These are phyloP conservation scores for Claviceps monticola DNA, from an alignment of 2,329 filamentous ascomycete species.

Conservation along the genomic window DNA sequence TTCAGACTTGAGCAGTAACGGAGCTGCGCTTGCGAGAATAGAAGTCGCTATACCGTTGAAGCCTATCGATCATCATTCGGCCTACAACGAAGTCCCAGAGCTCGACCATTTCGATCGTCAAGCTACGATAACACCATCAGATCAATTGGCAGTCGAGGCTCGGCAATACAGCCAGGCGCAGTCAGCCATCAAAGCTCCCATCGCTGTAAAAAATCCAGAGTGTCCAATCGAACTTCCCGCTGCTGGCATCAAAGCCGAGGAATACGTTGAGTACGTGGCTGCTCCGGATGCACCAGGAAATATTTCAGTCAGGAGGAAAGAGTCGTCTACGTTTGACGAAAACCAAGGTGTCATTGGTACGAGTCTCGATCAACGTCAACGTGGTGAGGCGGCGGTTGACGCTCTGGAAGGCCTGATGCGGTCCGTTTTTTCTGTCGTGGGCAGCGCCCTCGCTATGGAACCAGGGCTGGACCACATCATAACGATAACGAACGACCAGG, in stretches of 20 bases:
- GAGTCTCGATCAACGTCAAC: constrained; percentile 65
- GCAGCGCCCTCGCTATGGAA: constrained; percentile 46
- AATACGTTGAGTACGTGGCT: constrained; percentile 36
- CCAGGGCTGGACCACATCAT: constrained; percentile 40
- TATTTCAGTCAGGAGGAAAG: constrained; percentile 40
- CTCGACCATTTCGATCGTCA: constrained; percentile 8
- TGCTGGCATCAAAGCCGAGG: constrained; percentile 33
- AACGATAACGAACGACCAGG: constrained; percentile 41
- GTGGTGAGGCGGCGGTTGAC: constrained; percentile 60
- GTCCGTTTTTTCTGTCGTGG: constrained; percentile 65
- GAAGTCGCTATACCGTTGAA: constrained; percentile 36
- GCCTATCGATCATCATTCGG: constrained; percentile 23
- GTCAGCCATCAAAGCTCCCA: background rate
- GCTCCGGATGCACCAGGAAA: constrained; percentile 31
- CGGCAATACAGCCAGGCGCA: constrained; percentile 7
- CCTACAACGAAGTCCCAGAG: constrained; percentile 21
- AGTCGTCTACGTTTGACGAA: constrained; percentile 33
- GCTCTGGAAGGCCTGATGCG: constrained; percentile 56
- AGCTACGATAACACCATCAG: constrained; percentile 6
- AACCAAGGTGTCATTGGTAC: constrained; percentile 44
- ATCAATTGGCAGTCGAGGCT: constrained; percentile 5
- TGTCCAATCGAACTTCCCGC: constrained; percentile 36
- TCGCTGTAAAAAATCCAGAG: constrained; percentile 9
- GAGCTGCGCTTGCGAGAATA: constrained; percentile 19
- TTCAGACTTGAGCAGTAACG: background rate